A percentile compares a stretch with the other conserved stretches of the same genome.
Evolutionary conservation across 495 filamentous ascomycete genomes (phyloP).

Genomic region (Cercophora samala): DNA sequence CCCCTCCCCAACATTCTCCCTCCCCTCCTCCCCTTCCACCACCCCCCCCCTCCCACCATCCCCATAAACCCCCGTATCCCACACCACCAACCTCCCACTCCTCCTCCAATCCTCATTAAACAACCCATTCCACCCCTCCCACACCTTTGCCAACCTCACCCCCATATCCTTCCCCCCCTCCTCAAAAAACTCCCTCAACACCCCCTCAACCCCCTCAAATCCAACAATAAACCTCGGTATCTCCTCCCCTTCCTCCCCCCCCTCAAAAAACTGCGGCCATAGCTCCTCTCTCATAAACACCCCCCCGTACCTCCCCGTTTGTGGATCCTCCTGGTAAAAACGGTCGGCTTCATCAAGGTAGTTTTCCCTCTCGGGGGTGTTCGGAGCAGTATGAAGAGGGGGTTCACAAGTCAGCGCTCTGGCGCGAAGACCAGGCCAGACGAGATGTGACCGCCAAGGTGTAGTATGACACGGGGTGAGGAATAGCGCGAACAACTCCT

Average conservation of each 20-base stretch:
- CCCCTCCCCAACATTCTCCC: background rate
- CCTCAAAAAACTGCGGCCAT: conserved; percentile 30
- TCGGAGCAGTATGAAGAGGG: conserved; percentile 60
- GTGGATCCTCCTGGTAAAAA: conserved; percentile 58
- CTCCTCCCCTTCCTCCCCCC: conserved; percentile 37
- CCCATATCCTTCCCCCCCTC: conserved; percentile 33
- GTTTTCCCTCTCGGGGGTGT: conserved; percentile 47
- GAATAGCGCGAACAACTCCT: conserved; percentile 71
- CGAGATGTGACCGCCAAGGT: conserved; percentile 88
- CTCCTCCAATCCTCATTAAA: conserved; percentile 88
- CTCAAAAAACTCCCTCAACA: conserved; percentile 44
- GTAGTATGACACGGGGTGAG: conserved; percentile 98
- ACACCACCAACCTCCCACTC: conserved; percentile 82
- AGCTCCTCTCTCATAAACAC: conserved; percentile 54
- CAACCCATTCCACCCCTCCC: conserved; percentile 73
- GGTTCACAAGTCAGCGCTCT: conserved; percentile 93
- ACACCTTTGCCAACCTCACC: conserved; percentile 54
- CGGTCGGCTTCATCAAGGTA: conserved; percentile 89
- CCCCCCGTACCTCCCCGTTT: conserved; percentile 21
- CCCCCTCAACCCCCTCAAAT: conserved; percentile 50
- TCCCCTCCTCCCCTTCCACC: background rate
- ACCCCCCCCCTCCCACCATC: no score
- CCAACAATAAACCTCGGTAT: conserved; percentile 55
- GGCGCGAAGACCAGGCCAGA: conserved; percentile 68
- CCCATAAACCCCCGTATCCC: conserved; percentile 46